Evolutionary conservation across 371 early-diverging fungal genomes (phyloP), one percentile per base, ranked within the genome.

Genomic region (Choanephora cucurbitarum): DNA sequence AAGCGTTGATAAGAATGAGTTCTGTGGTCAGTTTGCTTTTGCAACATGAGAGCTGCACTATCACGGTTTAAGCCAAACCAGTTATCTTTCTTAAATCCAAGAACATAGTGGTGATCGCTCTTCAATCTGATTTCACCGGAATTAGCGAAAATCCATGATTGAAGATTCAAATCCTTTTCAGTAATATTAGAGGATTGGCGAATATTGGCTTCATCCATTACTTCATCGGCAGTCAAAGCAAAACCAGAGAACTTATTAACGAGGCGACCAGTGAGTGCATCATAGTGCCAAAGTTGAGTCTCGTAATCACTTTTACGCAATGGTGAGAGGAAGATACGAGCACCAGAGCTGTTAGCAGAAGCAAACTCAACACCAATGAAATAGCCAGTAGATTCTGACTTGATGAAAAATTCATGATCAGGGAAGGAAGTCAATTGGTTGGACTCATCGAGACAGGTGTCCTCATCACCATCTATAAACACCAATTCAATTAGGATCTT

Each of bases 251-350:
- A 70, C 53, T 75, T 77, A 51, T 83, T 83, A 47, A 77, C 69
- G 44, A 83, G 53, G 22, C 59, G 69, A 24, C 60, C 55, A 56
- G 73, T 75, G 44, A 75, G 58, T 13, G 51, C 56, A 41, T 77
- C 73, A 48, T 67, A 79, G n/a, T 69, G 67, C 84, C 84, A 83
- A 19, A 83, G 73, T 53, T 83, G 84, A 49, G 68, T 69, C 11
- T 73, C 72, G 33, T 66, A 70, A 19, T 49, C 67, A 6, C 48
- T 52, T 18, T 62, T 65, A 32, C 70, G 69, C 11, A 74, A 54
- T n/a, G 68, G 45, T 34, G 73, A 74, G 23, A 77, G 49, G 15
- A 58, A 62, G 17, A 77, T 43, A n/a, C 67, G 66, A 7, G 50
- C 61, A 39, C 72, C 74, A 1, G 64, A 44, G 11, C 55, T 55